Percentiles rank a stretch among this genome's conserved stretches.
phyloP scores from a whole-genome alignment of 129 eudicot species.

The Ambrosia artemisiifolia region DNA sequence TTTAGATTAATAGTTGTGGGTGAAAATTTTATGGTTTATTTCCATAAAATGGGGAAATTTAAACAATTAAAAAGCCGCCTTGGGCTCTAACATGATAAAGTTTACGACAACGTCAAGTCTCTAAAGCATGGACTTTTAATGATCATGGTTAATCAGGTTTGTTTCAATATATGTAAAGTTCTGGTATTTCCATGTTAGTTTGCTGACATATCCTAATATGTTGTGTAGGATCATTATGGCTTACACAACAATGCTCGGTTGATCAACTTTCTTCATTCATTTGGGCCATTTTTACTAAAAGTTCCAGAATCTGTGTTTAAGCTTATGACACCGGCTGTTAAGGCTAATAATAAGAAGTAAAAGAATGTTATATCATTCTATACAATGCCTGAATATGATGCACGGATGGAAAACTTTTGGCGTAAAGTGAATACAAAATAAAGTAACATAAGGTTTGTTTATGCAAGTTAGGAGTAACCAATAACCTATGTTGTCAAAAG shows the following conservation, averaged over 20 bases:
- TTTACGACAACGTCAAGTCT: conserved; percentile 61
- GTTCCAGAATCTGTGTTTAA: conserved; percentile 74
- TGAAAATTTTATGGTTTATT: too few species aligned
- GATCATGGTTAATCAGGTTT: conserved; percentile 98
- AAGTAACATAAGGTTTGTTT: conserved; percentile 89
- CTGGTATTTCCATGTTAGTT: background rate
- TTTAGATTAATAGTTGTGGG: too few species aligned
- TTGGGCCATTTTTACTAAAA: conserved; percentile 95
- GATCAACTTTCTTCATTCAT: conserved; percentile 85
- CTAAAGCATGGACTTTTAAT: conserved; percentile 86
- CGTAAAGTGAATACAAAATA: conserved; percentile 52
- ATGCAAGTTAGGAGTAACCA: background rate
- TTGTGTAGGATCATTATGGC: conserved; percentile 92
- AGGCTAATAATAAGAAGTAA: conserved; percentile 62
- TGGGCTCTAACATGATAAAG: conserved; percentile 74
- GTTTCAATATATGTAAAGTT: background rate
- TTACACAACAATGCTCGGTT: conserved; percentile 91
- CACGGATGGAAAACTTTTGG: conserved; percentile 60
- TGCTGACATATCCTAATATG: conserved; percentile 3
- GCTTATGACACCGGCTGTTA: conserved; percentile 85
- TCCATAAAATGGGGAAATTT: conserved; percentile 84
- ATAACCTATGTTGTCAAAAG: too few species aligned
- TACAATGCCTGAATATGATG: conserved; percentile 81
- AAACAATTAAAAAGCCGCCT: conserved; percentile 69
- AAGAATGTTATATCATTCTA: conserved; percentile 56